Evolutionary conservation across 768 basidiomycete species (phyloP).

Genomic region (Plicaturopsis crispa): DNA sequence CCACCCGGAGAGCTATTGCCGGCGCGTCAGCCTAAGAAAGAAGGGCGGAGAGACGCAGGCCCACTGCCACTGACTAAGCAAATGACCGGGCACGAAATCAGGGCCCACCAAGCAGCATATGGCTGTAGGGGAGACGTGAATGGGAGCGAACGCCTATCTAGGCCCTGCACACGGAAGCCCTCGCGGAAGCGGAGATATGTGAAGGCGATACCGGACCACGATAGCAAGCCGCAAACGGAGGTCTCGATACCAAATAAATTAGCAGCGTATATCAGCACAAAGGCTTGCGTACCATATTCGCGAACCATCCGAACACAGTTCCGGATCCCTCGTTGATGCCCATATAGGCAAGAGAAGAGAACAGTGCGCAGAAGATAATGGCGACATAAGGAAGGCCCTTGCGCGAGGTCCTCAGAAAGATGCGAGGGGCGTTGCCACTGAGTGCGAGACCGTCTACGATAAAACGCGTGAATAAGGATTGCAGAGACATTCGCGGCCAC

Average conservation of each 20-base stretch:
- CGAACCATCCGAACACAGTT: slow-evolving; percentile 47
- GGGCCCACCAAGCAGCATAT: slow-evolving; percentile 30
- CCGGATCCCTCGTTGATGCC: slow-evolving; percentile 37
- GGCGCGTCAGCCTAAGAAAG: too few relatives aligned
- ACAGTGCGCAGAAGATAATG: slow-evolving; percentile 38
- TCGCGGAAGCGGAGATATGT: slow-evolving; percentile 52
- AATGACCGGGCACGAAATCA: too few relatives aligned
- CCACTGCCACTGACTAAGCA: too few relatives aligned
- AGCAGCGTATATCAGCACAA: neutral
- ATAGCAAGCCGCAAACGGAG: slow-evolving; percentile 60
- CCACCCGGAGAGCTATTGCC: slow-evolving; percentile 44
- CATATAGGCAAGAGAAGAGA: slow-evolving; percentile 55
- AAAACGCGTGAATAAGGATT: slow-evolving; percentile 31
- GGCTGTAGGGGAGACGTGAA: slow-evolving; percentile 41
- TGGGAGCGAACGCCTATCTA: slow-evolving; percentile 45
- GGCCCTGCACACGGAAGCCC: slow-evolving; percentile 50
- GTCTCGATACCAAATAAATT: slow-evolving; percentile 31
- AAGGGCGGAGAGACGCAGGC: too few relatives aligned
- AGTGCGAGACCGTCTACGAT: slow-evolving; percentile 48
- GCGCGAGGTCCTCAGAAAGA: slow-evolving; percentile 42
- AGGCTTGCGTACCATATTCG: slow-evolving; percentile 33
- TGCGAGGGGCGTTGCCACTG: slow-evolving; percentile 47
- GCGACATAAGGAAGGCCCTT: slow-evolving; percentile 46
- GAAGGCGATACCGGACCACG: slow-evolving; percentile 44
- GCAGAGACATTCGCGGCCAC: slow-evolving; percentile 38